Base-by-base conservation (phyloP, 345 rosid genomes). In the Salix purpurea region DNA sequence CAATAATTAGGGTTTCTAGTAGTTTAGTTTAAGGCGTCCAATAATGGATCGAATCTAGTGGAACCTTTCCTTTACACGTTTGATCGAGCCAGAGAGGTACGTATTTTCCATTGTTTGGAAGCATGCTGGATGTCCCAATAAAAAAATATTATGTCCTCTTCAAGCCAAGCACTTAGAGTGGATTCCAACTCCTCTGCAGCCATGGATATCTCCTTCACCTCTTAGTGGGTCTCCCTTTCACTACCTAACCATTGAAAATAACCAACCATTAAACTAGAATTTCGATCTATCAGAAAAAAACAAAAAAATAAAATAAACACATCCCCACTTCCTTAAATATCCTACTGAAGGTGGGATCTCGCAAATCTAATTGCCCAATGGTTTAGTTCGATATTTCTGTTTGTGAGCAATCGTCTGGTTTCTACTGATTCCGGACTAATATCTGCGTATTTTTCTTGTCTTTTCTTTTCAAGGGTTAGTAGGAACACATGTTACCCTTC, bases 161-260 rank as follows among this genome's bases (percentile, higher is more conserved):
- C 84, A 84, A 84, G 84, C 84, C 84, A 84, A 81, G 85, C 88
- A 86, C 85, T 86, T 83, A 39, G 83, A 88, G 94, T 94, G 98
- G 97, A 89, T 84, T 91, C 98, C 96, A 91, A 94, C 98, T 94
- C 97, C 89, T 85, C 91, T 83, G 88, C 89, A 88, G 88, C 90
- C 93, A 84, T 73, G 82, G 86, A 82, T 81, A 69, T 85, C 78
- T 74, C 81, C 81, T 80, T 48, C 54, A 48, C 54, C 83, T 79
- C 50, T 19, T 84, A 87, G 97, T 86, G 95, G 93, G 89, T 84
- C 83, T 94, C 93, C 81, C 79, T 94, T 92, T 91, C 98, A 85
- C 90, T 87, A 90, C 96, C 98, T 86, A 94, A 90, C 89, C 82
- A 87, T 81, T 74, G 80, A 88, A 88, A 85, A 83, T 76, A 85